Percentiles rank a stretch among this genome's conserved stretches.
phyloP scores from a whole-genome alignment of 257 asterid species.

The Solanum infundibuliforme region DNA sequence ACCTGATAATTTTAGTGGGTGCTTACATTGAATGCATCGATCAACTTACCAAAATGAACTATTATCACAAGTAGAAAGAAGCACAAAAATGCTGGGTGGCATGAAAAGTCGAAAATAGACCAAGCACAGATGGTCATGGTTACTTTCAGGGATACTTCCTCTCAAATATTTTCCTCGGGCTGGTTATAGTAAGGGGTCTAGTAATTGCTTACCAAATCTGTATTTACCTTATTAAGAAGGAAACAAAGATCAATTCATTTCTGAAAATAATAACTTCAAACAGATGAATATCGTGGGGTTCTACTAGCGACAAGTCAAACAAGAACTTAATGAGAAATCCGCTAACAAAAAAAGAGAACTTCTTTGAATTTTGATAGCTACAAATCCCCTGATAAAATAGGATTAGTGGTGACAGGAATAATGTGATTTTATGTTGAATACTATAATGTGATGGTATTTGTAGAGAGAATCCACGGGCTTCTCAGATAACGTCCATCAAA shows the following conservation, averaged over 20 bases:
- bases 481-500: background rate
- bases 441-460: background rate
- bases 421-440: background rate
- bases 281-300: background rate
- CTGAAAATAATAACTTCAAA: background rate
- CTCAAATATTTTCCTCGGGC: background rate
- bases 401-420: background rate
- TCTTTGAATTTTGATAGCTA: background rate
- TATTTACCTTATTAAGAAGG: background rate
- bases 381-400: background rate
- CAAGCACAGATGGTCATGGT: background rate
- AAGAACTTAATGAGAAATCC: background rate
- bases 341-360: background rate
- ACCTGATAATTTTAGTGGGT: background rate
- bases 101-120: background rate
- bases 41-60: background rate
- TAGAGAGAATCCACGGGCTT: background rate
- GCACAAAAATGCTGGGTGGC: background rate
- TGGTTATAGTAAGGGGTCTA: background rate
- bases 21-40: background rate
- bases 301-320: background rate
- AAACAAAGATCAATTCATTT: background rate
- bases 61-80: background rate
- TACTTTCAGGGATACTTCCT: background rate
- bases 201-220: background rate